phyloP scores from a whole-genome alignment of 2,329 filamentous ascomycete genomes.

The Xylaria sp. region DNA sequence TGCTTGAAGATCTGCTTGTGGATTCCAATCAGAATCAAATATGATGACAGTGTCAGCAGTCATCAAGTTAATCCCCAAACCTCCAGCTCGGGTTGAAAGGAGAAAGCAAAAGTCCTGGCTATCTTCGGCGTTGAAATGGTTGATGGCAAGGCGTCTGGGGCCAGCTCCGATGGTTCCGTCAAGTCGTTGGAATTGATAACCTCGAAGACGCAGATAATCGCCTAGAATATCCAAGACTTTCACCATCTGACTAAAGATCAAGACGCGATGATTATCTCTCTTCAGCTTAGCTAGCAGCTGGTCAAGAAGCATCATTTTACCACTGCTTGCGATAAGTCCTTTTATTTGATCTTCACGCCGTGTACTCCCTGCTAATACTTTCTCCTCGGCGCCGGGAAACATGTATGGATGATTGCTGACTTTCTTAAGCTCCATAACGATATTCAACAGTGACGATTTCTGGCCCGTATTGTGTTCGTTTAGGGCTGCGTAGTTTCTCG shows the following conservation, averaged over 20 bases:
- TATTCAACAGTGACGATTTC: conserved; percentile 94
- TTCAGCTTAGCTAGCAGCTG: conserved; percentile 94
- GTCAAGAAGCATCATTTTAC: conserved; percentile 99
- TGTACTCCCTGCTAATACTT: conserved; percentile 81
- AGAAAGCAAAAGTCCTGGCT: conserved; percentile 98
- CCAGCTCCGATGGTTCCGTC: conserved; percentile 94
- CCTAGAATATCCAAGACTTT: conserved; percentile 97
- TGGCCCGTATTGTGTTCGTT: conserved; percentile 91
- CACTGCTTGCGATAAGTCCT: conserved; percentile 93
- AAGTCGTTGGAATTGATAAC: conserved; percentile 94
- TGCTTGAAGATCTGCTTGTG: conserved; percentile 95
- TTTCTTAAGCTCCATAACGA: conserved; percentile 99
- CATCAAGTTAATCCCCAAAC: conserved; percentile 98
- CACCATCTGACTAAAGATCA: conserved; percentile 99
- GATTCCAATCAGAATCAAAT: conserved; percentile 99
- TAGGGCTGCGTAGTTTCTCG: conserved; percentile 92
- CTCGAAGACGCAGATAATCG: conserved; percentile 90
- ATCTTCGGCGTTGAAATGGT: conserved; percentile 97
- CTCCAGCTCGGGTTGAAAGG: conserved; percentile 93
- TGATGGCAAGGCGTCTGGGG: conserved; percentile 90
- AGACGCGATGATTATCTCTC: conserved; percentile 90
- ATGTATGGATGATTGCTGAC: conserved; percentile 99
- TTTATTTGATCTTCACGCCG: conserved; percentile 92
- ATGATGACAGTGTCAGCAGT: conserved; percentile 97
- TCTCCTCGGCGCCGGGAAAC: conserved; percentile 93